Base-by-base conservation (phyloP, 108 stramenopile genomes). In the Craspedostauros australis region DNA sequence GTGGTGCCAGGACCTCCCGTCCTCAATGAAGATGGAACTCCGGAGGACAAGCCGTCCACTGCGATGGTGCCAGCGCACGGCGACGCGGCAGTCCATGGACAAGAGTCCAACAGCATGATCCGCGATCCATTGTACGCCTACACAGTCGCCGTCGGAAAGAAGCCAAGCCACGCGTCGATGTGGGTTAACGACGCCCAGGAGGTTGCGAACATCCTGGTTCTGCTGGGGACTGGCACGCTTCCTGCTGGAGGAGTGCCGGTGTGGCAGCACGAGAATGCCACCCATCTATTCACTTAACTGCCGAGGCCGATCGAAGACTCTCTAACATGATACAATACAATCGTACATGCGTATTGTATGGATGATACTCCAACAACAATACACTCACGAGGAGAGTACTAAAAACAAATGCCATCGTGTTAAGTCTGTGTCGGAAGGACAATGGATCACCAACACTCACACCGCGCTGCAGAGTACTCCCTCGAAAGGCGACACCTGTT, bases 101-200 rank as follows among this genome's bases (percentile, higher is more conserved):
- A 46, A 14, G 38, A 50, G n/a, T 47, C 24, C 0, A 15, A 52
- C 14, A 37, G 40, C 0, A 39, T 9, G 1, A 26, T 64, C 25
- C 55, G 40, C 36, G 66, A 76, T 50, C 69, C 64, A 4, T 39
- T 76, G 46, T 78, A 79, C 57, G 70, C 76, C 50, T 92, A 70
- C 50, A 84, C 84, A 12, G 80, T 83, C 1, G 86, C 91, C 9
- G 91, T 92, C 2, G 91, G 91, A 18, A 92, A 82, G 56, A 92
- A 92, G 53, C 80, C 80, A 32, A 82, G 72, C n/a, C 80, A 86
- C 60, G 91, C 91, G 1, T 81, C 84, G 12, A 73, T 79, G 50
- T 92, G 64, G 44, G 84, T 92, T 4, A 82, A 76, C n/a, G 75
- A 84, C 65, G 91, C 83, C 3, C 65, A 80, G 36, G 82, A 83